Conservation (phyloP, 257 asterid species). For the Craterostigma plantagineum region DNA sequence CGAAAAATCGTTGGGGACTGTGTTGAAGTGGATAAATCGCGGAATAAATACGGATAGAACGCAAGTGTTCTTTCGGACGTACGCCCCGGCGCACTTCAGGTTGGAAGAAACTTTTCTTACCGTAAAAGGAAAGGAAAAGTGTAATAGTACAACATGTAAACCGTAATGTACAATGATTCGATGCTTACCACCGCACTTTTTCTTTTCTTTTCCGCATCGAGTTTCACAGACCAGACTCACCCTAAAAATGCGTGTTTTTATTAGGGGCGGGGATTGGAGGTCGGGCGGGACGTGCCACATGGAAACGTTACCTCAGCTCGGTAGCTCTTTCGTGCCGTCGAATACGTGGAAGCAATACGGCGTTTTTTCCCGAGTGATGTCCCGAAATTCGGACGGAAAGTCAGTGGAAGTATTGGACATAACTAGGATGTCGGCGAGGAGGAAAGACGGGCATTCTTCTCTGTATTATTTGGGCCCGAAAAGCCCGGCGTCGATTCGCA, state of each 20-base stretch:
- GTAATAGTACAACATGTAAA: too few relatives aligned
- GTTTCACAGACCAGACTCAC: too few relatives aligned
- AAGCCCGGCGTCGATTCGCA: constrained; percentile 34
- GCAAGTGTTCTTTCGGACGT: constrained; percentile 70
- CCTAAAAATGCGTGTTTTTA: background rate
- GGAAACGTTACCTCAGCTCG: constrained; percentile 68
- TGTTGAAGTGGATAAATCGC: constrained; percentile 38
- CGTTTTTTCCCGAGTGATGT: constrained; percentile 22
- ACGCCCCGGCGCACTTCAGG: constrained; percentile 90
- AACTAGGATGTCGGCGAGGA: too few relatives aligned
- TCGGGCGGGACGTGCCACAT: constrained; percentile 63
- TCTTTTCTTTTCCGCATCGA: too few relatives aligned
- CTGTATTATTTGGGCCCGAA: constrained; percentile 53
- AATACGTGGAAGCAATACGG: constrained; percentile 42
- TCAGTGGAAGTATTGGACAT: constrained; percentile 32
- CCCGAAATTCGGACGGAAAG: constrained; percentile 16
- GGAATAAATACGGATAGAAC: constrained; percentile 47
- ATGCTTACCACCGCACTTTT: too few relatives aligned
- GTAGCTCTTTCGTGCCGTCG: constrained; percentile 49
- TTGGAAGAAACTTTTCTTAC: too few relatives aligned
- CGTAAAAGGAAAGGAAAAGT: too few relatives aligned
- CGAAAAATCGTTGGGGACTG: constrained; percentile 43
- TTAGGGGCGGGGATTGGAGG: constrained; percentile 97
- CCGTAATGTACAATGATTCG: too few relatives aligned
- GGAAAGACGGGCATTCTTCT: too few relatives aligned